phyloP scores from a whole-genome alignment of 106 monocot species.

The Dactylorhiza incarnata region DNA sequence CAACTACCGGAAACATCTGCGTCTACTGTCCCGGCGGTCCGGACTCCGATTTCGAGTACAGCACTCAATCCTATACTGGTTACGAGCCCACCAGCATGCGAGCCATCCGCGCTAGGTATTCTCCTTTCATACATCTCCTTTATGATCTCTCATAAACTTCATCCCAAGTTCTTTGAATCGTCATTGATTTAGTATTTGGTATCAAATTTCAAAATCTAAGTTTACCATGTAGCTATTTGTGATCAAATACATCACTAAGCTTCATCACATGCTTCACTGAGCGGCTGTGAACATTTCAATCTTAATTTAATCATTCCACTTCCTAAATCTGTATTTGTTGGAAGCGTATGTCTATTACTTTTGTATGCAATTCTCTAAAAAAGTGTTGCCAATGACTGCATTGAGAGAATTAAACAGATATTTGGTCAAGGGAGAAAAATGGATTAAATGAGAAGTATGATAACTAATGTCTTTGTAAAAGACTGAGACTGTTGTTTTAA shows the following conservation, averaged over 20 bases:
- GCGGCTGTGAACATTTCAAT: too few species aligned
- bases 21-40: slow-evolving; percentile 98
- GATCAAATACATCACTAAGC: too few species aligned
- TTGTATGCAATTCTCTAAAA: too few species aligned
- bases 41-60: slow-evolving; percentile 99
- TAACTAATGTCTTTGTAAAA: background rate
- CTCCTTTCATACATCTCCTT: background rate
- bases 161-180: too few species aligned
- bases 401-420: background rate
- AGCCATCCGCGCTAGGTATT: slow-evolving; percentile 90
- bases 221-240: too few species aligned
- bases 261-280: too few species aligned
- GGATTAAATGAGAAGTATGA: background rate
- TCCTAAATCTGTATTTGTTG: too few species aligned
- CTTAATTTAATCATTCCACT: too few species aligned
- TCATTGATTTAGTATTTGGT: too few species aligned
- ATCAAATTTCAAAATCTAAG: too few species aligned
- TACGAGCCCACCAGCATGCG: slow-evolving; percentile 99
- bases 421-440: background rate
- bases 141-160: background rate
- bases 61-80: slow-evolving; percentile 97
- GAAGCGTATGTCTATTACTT: too few species aligned
- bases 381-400: too few species aligned
- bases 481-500: background rate
- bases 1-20: slow-evolving; percentile 94